Conservation (phyloP, 1,139 yeast genomes). For the Hemisphaericaspora subhashii region DNA sequence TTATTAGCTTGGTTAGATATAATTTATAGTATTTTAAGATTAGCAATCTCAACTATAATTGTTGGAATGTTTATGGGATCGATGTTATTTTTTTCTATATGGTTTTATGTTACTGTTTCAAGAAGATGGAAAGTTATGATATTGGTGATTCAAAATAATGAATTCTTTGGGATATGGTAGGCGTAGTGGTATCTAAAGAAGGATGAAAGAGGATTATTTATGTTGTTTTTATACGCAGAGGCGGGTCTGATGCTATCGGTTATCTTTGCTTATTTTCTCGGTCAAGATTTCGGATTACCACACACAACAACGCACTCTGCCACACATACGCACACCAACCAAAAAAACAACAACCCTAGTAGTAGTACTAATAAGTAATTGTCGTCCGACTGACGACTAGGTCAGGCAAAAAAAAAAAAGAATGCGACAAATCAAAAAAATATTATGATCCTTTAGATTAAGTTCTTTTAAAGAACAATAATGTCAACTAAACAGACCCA, state of each 20-base stretch:
- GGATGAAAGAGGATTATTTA: not conserved
- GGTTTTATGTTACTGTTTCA: conserved; percentile 15
- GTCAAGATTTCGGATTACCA: too few relatives aligned
- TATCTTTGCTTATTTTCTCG: not conserved
- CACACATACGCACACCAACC: too few relatives aligned
- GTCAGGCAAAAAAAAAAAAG: not conserved
- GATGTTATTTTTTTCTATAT: conserved; percentile 13
- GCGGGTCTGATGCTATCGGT: not conserved
- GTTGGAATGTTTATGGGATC: conserved; percentile 17
- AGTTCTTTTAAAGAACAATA: too few relatives aligned
- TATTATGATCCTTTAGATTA: too few relatives aligned
- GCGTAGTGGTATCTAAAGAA: too few relatives aligned
- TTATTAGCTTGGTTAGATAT: conserved; percentile 22
- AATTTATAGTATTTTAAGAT: conserved; percentile 20
- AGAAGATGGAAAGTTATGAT: conserved; percentile 16
- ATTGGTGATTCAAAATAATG: conserved; percentile 12
- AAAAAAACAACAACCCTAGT: too few relatives aligned
- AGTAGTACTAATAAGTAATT: too few relatives aligned
- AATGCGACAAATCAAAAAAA: not conserved
- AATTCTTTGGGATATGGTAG: conserved; percentile 13
- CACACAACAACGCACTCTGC: too few relatives aligned
- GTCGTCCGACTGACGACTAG: too few relatives aligned
- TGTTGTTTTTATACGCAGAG: not conserved
- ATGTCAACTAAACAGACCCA: conserved; percentile 2
- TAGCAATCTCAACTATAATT: conserved; percentile 17